Conservation (phyloP, 169 alveolate species). For the Amoebophrya sp. region DNA sequence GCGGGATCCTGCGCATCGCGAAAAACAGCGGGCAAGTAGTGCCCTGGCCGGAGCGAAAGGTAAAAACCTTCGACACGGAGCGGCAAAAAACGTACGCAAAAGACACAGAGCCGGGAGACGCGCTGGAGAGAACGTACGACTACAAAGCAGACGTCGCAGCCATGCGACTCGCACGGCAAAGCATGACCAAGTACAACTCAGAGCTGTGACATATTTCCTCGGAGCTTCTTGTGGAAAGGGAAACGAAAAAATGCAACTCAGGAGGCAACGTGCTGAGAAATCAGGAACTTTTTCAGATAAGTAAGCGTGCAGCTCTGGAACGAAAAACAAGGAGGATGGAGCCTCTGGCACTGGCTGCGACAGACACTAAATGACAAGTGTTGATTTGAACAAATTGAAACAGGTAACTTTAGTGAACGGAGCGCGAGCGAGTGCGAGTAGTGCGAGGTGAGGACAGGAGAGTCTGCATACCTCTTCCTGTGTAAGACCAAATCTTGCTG, state of each 20-base stretch:
- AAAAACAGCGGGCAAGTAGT: conserved; percentile 65
- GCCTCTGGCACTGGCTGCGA: neutral
- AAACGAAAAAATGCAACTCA: no score
- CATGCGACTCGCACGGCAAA: conserved; percentile 46
- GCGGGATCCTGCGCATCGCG: conserved; percentile 32
- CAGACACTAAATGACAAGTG: no score
- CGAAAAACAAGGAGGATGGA: neutral
- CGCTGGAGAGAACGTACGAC: conserved; percentile 58
- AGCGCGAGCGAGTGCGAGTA: no score
- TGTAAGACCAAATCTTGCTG: no score
- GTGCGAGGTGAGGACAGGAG: no score
- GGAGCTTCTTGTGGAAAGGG: neutral
- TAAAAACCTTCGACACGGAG: neutral
- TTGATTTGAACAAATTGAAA: no score
- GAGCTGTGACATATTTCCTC: conserved; percentile 15
- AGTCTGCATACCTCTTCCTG: no score
- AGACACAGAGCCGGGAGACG: conserved; percentile 69
- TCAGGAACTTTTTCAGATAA: neutral
- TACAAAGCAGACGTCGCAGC: conserved; percentile 45
- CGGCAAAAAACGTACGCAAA: conserved; percentile 13
- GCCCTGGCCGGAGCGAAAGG: conserved; percentile 57
- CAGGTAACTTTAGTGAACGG: no score
- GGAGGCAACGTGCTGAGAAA: neutral
- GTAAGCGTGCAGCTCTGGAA: neutral
- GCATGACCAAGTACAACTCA: conserved; percentile 48